These are phyloP conservation scores for Leccinellum rugosiceps DNA, from an alignment of 768 basidiomycete genomes.

Conservation along the genomic window DNA sequence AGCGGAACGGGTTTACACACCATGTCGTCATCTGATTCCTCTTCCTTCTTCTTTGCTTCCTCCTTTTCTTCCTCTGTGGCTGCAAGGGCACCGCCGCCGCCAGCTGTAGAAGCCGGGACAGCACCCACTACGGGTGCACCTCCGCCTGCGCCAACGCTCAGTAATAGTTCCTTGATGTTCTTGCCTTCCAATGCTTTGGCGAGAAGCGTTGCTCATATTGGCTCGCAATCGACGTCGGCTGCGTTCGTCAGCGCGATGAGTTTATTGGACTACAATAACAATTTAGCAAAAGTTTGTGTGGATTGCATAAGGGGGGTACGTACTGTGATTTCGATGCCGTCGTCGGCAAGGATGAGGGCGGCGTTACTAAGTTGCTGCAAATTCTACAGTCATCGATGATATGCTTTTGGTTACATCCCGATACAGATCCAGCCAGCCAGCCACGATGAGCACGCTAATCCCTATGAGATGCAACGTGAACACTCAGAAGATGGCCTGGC, in stretches of 20 bases:
- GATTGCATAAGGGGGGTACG: constrained; percentile 34
- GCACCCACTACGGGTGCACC: constrained; percentile 72
- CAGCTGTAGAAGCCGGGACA: constrained; percentile 50
- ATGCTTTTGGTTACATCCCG: constrained; percentile 18
- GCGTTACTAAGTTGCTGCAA: constrained; percentile 96
- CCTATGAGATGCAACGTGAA: not conserved
- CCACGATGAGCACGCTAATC: not conserved
- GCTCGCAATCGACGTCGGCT: constrained; percentile 83
- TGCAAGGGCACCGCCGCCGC: constrained; percentile 55
- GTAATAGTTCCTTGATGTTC: constrained; percentile 93
- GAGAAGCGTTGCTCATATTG: constrained; percentile 97
- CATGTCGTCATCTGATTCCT: constrained; percentile 81
- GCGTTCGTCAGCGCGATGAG: constrained; percentile 80
- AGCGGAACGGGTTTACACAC: not conserved
- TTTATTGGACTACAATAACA: constrained; percentile 75
- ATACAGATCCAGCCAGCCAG: constrained; percentile 15
- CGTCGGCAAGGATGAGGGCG: constrained; percentile 91
- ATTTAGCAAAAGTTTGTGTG: not conserved
- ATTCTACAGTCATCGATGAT: constrained; percentile 56
- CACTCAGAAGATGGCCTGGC: too few species aligned
- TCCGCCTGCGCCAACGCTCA: constrained; percentile 92
- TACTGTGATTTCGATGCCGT: constrained; percentile 95
- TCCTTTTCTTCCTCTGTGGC: constrained; percentile 72
- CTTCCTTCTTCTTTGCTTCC: constrained; percentile 84
- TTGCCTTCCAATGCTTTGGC: constrained; percentile 98